These are phyloP conservation scores for Rosa rugosa DNA, from an alignment of 306 rosid species.

Conservation along the genomic window DNA sequence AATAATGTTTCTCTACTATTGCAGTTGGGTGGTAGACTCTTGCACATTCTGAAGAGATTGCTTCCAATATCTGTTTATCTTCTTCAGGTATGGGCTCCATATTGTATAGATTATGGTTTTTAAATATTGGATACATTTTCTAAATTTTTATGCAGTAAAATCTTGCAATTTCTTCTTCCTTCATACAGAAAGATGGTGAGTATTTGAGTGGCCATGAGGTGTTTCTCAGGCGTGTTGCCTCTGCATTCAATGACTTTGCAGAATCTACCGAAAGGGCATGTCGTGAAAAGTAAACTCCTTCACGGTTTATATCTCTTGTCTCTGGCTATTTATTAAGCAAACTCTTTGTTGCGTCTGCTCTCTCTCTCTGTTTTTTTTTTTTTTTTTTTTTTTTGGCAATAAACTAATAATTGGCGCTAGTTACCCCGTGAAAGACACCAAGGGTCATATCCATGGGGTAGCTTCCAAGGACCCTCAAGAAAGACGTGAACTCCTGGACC, in stretches of 20 bases:
- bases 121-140: constrained; percentile 11
- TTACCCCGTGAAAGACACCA: constrained; percentile 56
- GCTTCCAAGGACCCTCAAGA: constrained; percentile 87
- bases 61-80: constrained; percentile 94
- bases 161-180: constrained; percentile 10
- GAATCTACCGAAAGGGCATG: constrained; percentile 90
- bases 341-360: not conserved
- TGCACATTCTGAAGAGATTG: constrained; percentile 92
- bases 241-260: constrained; percentile 90
- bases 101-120: constrained; percentile 11
- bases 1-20: constrained; percentile 33
- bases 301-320: constrained; percentile 3
- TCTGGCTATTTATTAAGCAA: not conserved
- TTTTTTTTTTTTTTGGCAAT: not conserved
- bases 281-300: constrained; percentile 74
- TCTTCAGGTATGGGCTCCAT: constrained; percentile 67
- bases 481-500: constrained; percentile 95
- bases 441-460: constrained; percentile 97
- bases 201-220: constrained; percentile 92
- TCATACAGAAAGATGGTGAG: constrained; percentile 90
- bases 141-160: constrained; percentile 19
- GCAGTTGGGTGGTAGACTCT: constrained; percentile 86
- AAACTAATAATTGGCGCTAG: constrained; percentile 3
- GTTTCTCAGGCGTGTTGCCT: constrained; percentile 88
- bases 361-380: not conserved